A percentile compares a stretch with the other conserved stretches of the same genome.
Evolutionary conservation across 1,284 basidiomycete genomes (phyloP).

Genomic region (Stygiomarasmius scandens): DNA sequence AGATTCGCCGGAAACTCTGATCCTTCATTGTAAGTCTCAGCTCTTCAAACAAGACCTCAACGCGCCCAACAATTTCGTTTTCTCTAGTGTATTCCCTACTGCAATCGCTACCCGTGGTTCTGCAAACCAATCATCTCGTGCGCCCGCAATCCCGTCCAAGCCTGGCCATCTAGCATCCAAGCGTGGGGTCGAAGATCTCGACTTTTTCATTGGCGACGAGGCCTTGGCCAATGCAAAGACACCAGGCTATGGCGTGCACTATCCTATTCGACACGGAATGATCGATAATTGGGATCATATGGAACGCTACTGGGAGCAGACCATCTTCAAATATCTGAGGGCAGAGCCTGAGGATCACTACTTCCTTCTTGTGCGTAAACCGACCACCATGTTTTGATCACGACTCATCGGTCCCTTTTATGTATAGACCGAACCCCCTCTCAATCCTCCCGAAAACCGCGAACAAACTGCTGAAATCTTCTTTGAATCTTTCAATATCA

Average conservation of each 20-base stretch:
- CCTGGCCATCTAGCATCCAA: slow-evolving; percentile 94
- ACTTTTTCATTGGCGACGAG: slow-evolving; percentile 99
- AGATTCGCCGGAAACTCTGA: slow-evolving; percentile 99
- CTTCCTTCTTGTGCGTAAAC: slow-evolving; percentile 82
- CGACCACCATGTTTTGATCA: neutral
- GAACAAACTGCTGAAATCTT: slow-evolving; percentile 99
- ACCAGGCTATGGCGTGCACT: slow-evolving; percentile 90
- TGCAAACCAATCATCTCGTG: slow-evolving; percentile 62
- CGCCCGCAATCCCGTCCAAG: slow-evolving; percentile 80
- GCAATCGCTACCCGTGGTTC: slow-evolving; percentile 88
- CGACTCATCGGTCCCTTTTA: neutral
- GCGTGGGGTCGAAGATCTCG: slow-evolving; percentile 97
- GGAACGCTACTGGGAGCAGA: slow-evolving; percentile 99
- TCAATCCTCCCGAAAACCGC: slow-evolving; percentile 98
- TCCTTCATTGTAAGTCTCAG: slow-evolving; percentile 83
- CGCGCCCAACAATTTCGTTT: neutral
- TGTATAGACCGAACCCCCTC: slow-evolving; percentile 91
- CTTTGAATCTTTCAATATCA: slow-evolving; percentile 99
- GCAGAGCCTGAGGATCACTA: slow-evolving; percentile 99
- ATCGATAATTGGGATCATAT: slow-evolving; percentile 99
- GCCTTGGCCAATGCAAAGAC: slow-evolving; percentile 94
- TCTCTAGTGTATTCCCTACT: slow-evolving; percentile 86
- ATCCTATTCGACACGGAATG: slow-evolving; percentile 97
- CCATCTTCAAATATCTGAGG: slow-evolving; percentile 99
- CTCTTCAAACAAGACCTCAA: neutral